Evolutionary conservation across 768 basidiomycete species (phyloP), one percentile per base, ranked within the genome.

Genomic region (Amanita pseudoporphyria): DNA sequence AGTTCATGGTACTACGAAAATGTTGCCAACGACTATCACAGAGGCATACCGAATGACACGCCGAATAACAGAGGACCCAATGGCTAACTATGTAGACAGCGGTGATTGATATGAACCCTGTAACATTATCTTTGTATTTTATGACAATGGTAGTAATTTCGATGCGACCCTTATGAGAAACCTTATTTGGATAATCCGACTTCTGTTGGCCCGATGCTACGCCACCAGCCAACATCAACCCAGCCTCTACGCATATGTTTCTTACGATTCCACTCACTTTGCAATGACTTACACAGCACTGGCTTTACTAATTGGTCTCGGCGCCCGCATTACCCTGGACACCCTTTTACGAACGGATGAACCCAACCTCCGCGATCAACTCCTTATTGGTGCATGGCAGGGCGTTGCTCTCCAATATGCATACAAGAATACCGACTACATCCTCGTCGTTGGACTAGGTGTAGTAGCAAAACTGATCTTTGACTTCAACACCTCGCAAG

Each of bases 1-100:
- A 45, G 21, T 5, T 40, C 32, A 2, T 55, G 22, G 3, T 52
- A 22, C 28, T 47, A 45, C 32, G 46, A 33, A 37, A 39, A 14
- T 6, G 53, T 53, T 3, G 44, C 58, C 43, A 51, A 42, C 47
- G 10, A 52, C 21, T 21, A 39, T 56, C 63, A 53, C 71, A 89
- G 91, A 96, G 84, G 88, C 87, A n/a, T 96, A 94, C 65, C 78
- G 92, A 51, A 82, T 91, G 78, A 77, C 75, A 55, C 77, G 79
- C 45, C 75, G 78, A 1, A 79, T 82, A 66, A 70, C 73, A 42
- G 88, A 92, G 51, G 92, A 96, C 64, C 92, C 92, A 3, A 96
- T 96, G 92, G 87, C 87, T 35, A 89, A 87, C 63, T 92, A 93
- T 62, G 74, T 89, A 45, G 92, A 92, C 63, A 56, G 64, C 38